These are phyloP conservation scores for Hemisphaericaspora xylanilytica DNA, from an alignment of 1,139 yeast genomes.

Conservation along the genomic window DNA sequence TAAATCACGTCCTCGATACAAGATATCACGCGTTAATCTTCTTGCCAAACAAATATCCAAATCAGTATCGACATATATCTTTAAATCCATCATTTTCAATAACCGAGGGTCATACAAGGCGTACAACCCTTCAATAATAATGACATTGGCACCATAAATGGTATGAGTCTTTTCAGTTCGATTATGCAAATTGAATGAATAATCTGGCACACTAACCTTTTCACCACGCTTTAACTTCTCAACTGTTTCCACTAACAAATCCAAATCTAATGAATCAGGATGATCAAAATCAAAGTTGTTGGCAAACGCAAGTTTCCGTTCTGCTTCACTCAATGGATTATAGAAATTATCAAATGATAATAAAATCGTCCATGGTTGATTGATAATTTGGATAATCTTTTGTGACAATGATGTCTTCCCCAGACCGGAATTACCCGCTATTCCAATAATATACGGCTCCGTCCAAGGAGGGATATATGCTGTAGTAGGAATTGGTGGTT, in stretches of 20 bases:
- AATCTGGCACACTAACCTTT: constrained; percentile 73
- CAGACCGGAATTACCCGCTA: constrained; percentile 93
- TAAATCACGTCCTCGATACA: constrained; percentile 81
- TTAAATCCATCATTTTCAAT: constrained; percentile 75
- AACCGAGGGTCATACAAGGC: constrained; percentile 74
- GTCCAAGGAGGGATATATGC: constrained; percentile 90
- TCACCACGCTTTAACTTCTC: constrained; percentile 56
- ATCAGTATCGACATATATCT: constrained; percentile 90
- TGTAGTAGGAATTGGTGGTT: constrained; percentile 1
- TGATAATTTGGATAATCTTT: constrained; percentile 70
- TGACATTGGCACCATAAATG: constrained; percentile 93
- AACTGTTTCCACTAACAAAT: constrained; percentile 63
- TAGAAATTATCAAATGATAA: constrained; percentile 90
- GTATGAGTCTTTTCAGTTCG: constrained; percentile 68
- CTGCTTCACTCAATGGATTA: constrained; percentile 62
- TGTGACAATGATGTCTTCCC: constrained; percentile 95
- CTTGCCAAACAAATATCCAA: constrained; percentile 89
- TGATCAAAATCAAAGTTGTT: constrained; percentile 80
- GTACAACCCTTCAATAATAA: constrained; percentile 87
- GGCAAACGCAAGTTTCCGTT: constrained; percentile 61
- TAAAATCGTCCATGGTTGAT: constrained; percentile 96
- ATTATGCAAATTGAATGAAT: constrained; percentile 74
- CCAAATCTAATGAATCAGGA: constrained; percentile 80
- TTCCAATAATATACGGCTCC: constrained; percentile 90
- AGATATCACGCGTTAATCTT: constrained; percentile 80